Conservation (phyloP, 2,329 filamentous ascomycete genomes). For the Cercospora zeae-maydis region DNA sequence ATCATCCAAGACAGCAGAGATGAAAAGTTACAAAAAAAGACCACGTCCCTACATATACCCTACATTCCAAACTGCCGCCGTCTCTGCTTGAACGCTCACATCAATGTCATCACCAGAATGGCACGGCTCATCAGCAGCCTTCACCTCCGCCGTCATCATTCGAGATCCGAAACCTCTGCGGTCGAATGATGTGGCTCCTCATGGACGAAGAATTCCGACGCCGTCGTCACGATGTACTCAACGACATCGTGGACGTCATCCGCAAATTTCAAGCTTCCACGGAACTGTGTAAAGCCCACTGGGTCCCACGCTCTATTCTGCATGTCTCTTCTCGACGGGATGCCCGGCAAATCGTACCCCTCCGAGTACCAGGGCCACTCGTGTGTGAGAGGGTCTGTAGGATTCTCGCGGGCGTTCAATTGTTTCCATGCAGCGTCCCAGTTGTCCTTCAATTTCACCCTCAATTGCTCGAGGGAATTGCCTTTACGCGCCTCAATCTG, state of each 20-base stretch:
- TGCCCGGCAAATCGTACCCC: too few relatives aligned
- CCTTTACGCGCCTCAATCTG: neutral
- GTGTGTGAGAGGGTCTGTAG: neutral
- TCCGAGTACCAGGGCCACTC: neutral
- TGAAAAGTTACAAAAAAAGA: too few relatives aligned
- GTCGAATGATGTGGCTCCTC: neutral
- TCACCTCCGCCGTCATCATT: neutral
- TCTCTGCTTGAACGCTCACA: neutral
- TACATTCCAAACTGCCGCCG: neutral
- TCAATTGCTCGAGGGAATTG: neutral
- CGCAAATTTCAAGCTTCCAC: neutral
- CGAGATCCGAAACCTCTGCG: neutral
- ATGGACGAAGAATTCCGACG: neutral
- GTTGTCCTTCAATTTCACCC: neutral
- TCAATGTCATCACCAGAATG: neutral
- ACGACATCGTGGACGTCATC: neutral
- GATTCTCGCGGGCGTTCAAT: neutral
- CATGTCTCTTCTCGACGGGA: neutral
- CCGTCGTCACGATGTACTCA: neutral
- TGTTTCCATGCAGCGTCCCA: neutral
- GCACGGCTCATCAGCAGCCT: neutral
- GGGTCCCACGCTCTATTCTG: neutral
- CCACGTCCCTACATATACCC: too few relatives aligned
- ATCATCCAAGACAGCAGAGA: too few relatives aligned
- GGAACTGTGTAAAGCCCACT: too few relatives aligned